A percentile compares a stretch with the other conserved stretches of the same genome.
Evolutionary conservation across 495 filamentous ascomycete species (phyloP).

Genomic region (Podospora didyma): DNA sequence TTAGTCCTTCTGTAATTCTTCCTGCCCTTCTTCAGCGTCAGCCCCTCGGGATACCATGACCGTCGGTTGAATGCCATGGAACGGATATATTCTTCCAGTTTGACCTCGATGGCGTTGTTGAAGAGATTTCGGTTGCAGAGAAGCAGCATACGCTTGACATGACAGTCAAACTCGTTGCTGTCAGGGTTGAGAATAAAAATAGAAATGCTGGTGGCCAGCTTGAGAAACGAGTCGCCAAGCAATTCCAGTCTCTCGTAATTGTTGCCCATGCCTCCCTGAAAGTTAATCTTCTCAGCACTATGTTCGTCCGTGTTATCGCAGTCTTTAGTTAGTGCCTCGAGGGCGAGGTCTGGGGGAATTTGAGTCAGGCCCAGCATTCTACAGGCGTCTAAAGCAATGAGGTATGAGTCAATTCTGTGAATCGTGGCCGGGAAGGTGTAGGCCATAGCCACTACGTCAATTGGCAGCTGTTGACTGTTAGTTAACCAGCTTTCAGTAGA

Average conservation of each 20-base stretch:
- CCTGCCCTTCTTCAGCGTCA: constrained; percentile 52
- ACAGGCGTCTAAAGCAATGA: constrained; percentile 70
- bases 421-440: constrained; percentile 81
- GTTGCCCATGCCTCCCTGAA: constrained; percentile 86
- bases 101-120: constrained; percentile 62
- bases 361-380: constrained; percentile 46
- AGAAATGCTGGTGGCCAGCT: constrained; percentile 90
- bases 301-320: constrained; percentile 87
- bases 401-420: constrained; percentile 72
- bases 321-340: constrained; percentile 94
- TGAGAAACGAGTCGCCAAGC: constrained; percentile 89
- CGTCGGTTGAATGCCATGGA: constrained; percentile 75
- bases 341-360: constrained; percentile 63
- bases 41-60: constrained; percentile 78
- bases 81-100: constrained; percentile 75
- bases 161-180: constrained; percentile 80
- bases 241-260: constrained; percentile 97
- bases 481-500: background rate
- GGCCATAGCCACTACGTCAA: constrained; percentile 58
- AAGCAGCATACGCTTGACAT: constrained; percentile 85
- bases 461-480: constrained; percentile 55
- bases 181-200: constrained; percentile 72
- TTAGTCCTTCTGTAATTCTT: constrained; percentile 32
- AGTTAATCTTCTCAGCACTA: constrained; percentile 62
- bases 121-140: constrained; percentile 92